Evolutionary conservation across 2,329 filamentous ascomycete species (phyloP).

Genomic region (Alternaria ethzedia): DNA sequence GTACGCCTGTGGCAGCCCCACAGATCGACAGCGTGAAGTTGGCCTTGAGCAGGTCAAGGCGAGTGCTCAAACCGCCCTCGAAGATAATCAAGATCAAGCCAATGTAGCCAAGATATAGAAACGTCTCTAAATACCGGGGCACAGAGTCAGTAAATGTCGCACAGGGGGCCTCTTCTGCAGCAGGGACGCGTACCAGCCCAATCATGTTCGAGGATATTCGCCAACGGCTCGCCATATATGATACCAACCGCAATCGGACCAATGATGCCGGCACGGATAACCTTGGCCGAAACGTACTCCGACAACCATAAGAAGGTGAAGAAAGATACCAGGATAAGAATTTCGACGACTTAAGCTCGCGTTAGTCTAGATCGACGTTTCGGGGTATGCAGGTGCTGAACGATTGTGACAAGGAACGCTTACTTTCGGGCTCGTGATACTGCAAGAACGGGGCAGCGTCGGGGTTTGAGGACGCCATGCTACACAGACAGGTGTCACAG

Average conservation of each 20-base stretch:
- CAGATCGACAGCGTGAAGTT: constrained; percentile 53
- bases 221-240: constrained; percentile 15
- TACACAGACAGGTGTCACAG: neutral
- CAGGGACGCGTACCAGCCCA: constrained; percentile 3
- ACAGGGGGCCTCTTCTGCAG: neutral
- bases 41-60: constrained; percentile 54
- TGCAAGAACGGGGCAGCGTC: constrained; percentile 8
- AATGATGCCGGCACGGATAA: constrained; percentile 17
- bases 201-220: constrained; percentile 18
- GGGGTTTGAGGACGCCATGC: neutral
- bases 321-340: constrained; percentile 16
- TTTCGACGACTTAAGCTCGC: constrained; percentile 9
- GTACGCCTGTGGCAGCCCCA: constrained; percentile 54
- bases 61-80: constrained; percentile 57
- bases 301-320: constrained; percentile 19
- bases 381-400: neutral
- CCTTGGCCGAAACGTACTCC: constrained; percentile 16
- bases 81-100: constrained; percentile 60
- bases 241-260: constrained; percentile 15
- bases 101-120: constrained; percentile 56
- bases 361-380: neutral
- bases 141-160: neutral
- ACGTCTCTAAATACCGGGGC: constrained; percentile 25
- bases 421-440: constrained; percentile 15
- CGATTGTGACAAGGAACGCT: neutral